Percentiles rank a stretch among this genome's conserved stretches.
These are phyloP conservation scores for Mollisia scopiformis DNA, from an alignment of 2,329 filamentous ascomycete genomes.

Conservation along the genomic window DNA sequence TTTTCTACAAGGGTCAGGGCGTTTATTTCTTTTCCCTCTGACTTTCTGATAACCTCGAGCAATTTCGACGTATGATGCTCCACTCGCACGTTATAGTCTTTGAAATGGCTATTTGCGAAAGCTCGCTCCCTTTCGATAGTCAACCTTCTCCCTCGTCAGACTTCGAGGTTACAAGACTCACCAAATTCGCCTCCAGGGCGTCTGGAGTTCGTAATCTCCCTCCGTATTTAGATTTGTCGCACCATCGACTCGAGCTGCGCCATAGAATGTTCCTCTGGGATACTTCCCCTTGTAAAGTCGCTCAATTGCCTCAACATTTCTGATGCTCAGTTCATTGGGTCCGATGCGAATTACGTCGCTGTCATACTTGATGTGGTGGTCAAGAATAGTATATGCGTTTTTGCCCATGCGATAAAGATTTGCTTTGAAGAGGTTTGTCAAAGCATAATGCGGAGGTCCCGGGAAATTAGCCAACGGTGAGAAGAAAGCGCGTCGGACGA, in stretches of 20 bases:
- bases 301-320: constrained; percentile 26
- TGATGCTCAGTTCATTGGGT: constrained; percentile 31
- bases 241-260: constrained; percentile 16
- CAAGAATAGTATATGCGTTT: constrained; percentile 10
- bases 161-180: not conserved
- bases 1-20: constrained; percentile 12
- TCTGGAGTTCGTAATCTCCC: constrained; percentile 17
- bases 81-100: constrained; percentile 18
- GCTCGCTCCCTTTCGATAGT: constrained; percentile 11
- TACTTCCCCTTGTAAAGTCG: constrained; percentile 23
- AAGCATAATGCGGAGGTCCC: constrained; percentile 29
- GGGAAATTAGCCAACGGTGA: constrained; percentile 31
- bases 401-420: constrained; percentile 19
- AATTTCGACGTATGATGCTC: constrained; percentile 21
- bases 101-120: constrained; percentile 16
- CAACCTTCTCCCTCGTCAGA: not conserved
- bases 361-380: constrained; percentile 31
- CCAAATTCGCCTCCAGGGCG: constrained; percentile 20
- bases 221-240: constrained; percentile 18
- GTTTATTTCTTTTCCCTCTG: constrained; percentile 11
- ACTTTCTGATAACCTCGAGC: constrained; percentile 3
- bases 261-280: constrained; percentile 18
- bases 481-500: constrained; percentile 28
- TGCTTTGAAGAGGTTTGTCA: constrained; percentile 28
- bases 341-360: constrained; percentile 25